Evolutionary conservation across 352 stramenopile genomes (phyloP), one percentile per base, ranked within the genome.

Genomic region (Phytophthora cryptogea): DNA sequence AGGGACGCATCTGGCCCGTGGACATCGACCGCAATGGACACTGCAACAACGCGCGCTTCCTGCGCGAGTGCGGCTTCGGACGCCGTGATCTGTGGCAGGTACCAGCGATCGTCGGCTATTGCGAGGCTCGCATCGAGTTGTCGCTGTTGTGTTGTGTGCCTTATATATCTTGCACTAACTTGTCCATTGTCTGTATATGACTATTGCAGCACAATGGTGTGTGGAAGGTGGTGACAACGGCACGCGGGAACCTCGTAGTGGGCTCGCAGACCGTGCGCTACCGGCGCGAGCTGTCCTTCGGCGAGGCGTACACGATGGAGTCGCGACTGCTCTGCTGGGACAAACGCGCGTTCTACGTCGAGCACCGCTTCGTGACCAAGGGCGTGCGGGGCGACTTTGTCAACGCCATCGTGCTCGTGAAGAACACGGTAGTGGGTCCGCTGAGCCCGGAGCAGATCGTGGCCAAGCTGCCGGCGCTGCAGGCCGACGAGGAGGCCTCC

Each of bases 1-100:
- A 59, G 2, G 82, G 78, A 0, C 68, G 78, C 30, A 64, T 95
- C 8, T 43, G 63, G 36, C 70, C 87, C 14, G 78, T 66, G 23
- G 85, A 94, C 40, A 87, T 95, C 37, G 87, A 95, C 55, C 85
- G 87, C 41, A 95, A 95, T 45, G 85, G 78, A 4, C 87, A 95
- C 55, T 95, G 68, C 66, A 95, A 94, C 63, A 95, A 95, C 35
- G 81, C 87, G 45, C 72, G 87, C 20, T 93, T 89, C 60, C 55
- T 95, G 41, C 81, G 87, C n/a, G 87, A 93, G 66, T 94, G 85
- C 41, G 83, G 83, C 41, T 92, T 92, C 43, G 87, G 80, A 0
- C 78, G 87, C 0, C 80, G 85, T 16, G 70, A 92, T 35, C 66
- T 94, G 33, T 95, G 87, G 87, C 79, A 93, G 76, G 86, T 95